phyloP scores from a whole-genome alignment of 352 stramenopile species.

The Globisporangium alternatum region DNA sequence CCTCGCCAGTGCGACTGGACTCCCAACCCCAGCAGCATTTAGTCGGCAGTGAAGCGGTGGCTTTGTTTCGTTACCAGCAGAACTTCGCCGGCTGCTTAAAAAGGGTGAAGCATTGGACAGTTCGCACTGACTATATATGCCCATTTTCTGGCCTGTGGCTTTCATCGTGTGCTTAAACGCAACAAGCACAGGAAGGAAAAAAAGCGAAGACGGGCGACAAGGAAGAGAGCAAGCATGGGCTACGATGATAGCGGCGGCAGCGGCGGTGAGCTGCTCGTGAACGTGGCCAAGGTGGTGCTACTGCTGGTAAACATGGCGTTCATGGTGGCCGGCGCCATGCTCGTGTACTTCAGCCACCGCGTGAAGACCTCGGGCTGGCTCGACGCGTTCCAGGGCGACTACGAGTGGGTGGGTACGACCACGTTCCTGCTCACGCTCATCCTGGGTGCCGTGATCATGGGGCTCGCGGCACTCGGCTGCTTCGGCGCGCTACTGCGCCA shows the following conservation, averaged over 20 bases:
- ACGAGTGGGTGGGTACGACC: constrained; percentile 56
- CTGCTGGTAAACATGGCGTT: constrained; percentile 85
- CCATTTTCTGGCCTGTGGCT: constrained; percentile 1
- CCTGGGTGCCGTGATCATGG: constrained; percentile 64
- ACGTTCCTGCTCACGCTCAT: constrained; percentile 70
- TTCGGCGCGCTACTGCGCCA: constrained; percentile 69
- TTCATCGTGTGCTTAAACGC: too few species aligned
- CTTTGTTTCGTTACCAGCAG: neutral
- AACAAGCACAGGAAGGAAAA: neutral
- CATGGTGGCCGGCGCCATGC: constrained; percentile 67
- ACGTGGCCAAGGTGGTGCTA: constrained; percentile 75
- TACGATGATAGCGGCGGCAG: constrained; percentile 20
- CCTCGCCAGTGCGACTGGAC: too few species aligned
- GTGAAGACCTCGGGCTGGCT: constrained; percentile 67
- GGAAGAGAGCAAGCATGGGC: neutral
- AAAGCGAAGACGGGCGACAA: neutral
- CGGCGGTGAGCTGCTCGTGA: constrained; percentile 45
- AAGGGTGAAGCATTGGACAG: neutral
- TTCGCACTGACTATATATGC: neutral
- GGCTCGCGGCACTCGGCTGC: constrained; percentile 61
- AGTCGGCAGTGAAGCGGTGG: too few species aligned
- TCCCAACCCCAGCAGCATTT: too few species aligned
- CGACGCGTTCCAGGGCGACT: constrained; percentile 69
- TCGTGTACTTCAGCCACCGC: constrained; percentile 81
- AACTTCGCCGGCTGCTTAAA: too few species aligned